phyloP scores from a whole-genome alignment of 2,329 filamentous ascomycete genomes.

The Cladophialophora yegresii region DNA sequence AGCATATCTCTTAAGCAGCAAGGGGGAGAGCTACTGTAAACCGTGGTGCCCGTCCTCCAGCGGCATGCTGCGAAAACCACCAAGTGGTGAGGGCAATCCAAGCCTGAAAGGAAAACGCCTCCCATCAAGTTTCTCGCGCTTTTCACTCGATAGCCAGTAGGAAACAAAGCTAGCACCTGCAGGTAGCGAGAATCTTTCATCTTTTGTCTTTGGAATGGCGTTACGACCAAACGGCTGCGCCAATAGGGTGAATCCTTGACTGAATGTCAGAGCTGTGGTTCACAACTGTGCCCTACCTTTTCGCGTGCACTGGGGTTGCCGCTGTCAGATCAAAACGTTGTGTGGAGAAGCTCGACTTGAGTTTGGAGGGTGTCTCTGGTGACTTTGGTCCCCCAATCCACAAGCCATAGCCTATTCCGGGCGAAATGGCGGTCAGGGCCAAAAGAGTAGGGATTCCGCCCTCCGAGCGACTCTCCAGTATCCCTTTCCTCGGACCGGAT shows the following conservation, averaged over 20 bases:
- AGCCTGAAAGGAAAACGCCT: slow-evolving; percentile 10
- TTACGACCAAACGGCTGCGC: slow-evolving; percentile 9
- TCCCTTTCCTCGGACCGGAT: background rate
- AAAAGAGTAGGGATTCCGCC: slow-evolving; percentile 8
- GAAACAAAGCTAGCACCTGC: slow-evolving; percentile 1
- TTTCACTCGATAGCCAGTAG: background rate
- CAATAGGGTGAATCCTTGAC: slow-evolving; percentile 18
- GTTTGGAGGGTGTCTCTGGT: slow-evolving; percentile 5
- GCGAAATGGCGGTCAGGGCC: slow-evolving; percentile 30
- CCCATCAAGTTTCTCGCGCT: slow-evolving; percentile 5
- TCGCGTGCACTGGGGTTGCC: background rate
- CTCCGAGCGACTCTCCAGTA: background rate
- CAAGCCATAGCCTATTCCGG: slow-evolving; percentile 1
- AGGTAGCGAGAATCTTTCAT: slow-evolving; percentile 17
- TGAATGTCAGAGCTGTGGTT: slow-evolving; percentile 12
- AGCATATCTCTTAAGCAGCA: background rate
- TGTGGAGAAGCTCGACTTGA: slow-evolving; percentile 21
- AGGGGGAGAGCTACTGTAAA: background rate
- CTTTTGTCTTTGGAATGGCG: slow-evolving; percentile 5
- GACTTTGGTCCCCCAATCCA: slow-evolving; percentile 21
- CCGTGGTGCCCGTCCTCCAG: background rate
- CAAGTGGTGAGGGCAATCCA: background rate
- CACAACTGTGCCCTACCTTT: background rate
- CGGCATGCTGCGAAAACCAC: slow-evolving; percentile 6
- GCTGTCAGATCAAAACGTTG: slow-evolving; percentile 19